Evolutionary conservation across 164 flowering plant species (phyloP).

Genomic region (Protea cynaroides): DNA sequence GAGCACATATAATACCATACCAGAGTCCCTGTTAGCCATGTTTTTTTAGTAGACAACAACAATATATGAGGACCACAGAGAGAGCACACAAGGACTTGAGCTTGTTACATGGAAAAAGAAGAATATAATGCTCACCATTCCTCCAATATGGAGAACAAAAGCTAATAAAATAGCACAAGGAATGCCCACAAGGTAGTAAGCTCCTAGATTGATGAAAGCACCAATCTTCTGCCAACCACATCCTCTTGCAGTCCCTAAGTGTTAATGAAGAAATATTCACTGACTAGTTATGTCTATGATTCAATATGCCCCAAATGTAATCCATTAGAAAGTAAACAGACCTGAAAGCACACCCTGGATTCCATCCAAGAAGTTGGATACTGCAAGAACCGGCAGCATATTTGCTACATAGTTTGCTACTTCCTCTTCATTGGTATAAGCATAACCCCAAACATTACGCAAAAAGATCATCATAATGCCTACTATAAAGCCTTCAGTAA

Average conservation of each 20-base stretch:
- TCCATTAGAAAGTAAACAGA: not conserved
- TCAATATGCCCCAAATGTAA: not conserved
- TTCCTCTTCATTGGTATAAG: conserved; percentile 35
- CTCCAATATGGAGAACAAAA: conserved; percentile 36
- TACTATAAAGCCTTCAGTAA: conserved; percentile 21
- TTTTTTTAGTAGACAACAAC: not conserved
- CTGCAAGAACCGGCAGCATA: conserved; percentile 38
- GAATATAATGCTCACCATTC: conserved; percentile 25
- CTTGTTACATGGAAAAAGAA: not conserved
- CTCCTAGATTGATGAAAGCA: conserved; percentile 39
- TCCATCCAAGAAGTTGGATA: conserved; percentile 34
- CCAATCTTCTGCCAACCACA: conserved; percentile 33
- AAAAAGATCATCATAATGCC: conserved; percentile 14
- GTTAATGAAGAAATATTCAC: not conserved
- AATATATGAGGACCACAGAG: not conserved
- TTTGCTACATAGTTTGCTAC: conserved; percentile 32
- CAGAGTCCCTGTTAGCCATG: not conserved
- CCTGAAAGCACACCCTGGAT: conserved; percentile 46
- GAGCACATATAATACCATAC: not conserved
- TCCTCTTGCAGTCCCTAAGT: conserved; percentile 22
- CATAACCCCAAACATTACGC: conserved; percentile 34
- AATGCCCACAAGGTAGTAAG: conserved; percentile 43
- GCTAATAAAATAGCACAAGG: conserved; percentile 34
- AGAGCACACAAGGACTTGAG: not conserved
- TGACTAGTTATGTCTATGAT: no score